phyloP scores from a whole-genome alignment of 2,329 filamentous ascomycete genomes.

The Diplodia corticola region DNA sequence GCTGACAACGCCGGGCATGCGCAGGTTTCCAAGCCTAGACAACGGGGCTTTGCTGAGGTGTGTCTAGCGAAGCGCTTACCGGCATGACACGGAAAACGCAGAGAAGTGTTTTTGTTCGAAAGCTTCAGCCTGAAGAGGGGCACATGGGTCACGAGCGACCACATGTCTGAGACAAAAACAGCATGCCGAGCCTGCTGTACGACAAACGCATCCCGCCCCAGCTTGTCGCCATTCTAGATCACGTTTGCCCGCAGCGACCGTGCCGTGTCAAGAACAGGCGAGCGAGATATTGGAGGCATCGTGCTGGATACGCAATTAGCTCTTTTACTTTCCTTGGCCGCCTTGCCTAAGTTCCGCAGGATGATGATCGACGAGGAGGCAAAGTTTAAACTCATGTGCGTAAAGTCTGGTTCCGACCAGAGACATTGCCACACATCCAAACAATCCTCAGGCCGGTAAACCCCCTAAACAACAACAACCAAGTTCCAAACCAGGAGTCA shows the following conservation, averaged over 20 bases:
- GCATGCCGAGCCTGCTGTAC: neutral
- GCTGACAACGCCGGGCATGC: neutral
- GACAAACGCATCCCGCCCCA: neutral
- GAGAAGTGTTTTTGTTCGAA: neutral
- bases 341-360: neutral
- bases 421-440: neutral
- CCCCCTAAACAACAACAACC: neutral
- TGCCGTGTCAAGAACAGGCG: neutral
- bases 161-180: neutral
- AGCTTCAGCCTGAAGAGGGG: neutral
- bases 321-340: neutral
- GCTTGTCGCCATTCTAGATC: neutral
- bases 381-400: neutral
- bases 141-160: neutral
- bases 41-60: neutral
- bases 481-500: neutral
- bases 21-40: neutral
- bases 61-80: neutral
- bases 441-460: neutral
- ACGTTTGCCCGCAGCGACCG: neutral
- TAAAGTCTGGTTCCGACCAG: neutral
- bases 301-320: neutral
- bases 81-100: neutral
- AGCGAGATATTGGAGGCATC: neutral
- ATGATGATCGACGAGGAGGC: neutral